These are phyloP conservation scores for Pinus tabuliformis DNA, from an alignment of 75 land plant genomes.

Conservation along the genomic window DNA sequence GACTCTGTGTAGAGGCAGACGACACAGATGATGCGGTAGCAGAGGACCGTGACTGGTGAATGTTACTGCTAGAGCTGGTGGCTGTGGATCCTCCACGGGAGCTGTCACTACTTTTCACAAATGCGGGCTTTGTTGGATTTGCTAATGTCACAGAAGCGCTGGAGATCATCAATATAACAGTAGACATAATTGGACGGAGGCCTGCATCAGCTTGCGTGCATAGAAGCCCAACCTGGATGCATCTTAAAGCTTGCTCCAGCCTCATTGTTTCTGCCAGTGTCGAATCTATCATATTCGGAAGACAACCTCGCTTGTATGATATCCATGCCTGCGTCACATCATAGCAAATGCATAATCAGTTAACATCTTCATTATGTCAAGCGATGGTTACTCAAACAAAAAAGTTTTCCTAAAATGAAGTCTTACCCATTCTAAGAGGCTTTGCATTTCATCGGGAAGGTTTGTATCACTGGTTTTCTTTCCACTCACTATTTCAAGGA, in stretches of 20 bases:
- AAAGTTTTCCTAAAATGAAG: too few species aligned
- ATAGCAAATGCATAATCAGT: too few species aligned
- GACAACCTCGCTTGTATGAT: neutral
- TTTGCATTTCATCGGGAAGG: neutral
- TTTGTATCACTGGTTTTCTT: too few species aligned
- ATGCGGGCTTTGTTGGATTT: slow-evolving; percentile 10
- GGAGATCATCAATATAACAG: slow-evolving; percentile 21
- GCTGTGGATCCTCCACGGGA: too few species aligned
- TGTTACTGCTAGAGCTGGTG: too few species aligned
- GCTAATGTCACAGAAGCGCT: slow-evolving; percentile 11
- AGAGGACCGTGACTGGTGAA: neutral
- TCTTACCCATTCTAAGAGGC: neutral
- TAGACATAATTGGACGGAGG: slow-evolving; percentile 22
- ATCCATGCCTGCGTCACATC: slow-evolving; percentile 9
- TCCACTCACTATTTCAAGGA: too few species aligned
- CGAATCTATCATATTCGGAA: neutral
- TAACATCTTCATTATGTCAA: too few species aligned
- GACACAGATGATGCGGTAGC: neutral
- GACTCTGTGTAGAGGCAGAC: neutral
- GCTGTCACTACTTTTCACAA: neutral
- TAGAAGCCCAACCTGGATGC: slow-evolving; percentile 21
- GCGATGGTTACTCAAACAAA: too few species aligned
- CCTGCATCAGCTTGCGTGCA: slow-evolving; percentile 19
- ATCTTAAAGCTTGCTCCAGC: slow-evolving; percentile 9
- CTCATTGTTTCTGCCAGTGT: neutral